These are phyloP conservation scores for Silene conica DNA, from an alignment of 148 eudicot genomes.

Conservation along the genomic window DNA sequence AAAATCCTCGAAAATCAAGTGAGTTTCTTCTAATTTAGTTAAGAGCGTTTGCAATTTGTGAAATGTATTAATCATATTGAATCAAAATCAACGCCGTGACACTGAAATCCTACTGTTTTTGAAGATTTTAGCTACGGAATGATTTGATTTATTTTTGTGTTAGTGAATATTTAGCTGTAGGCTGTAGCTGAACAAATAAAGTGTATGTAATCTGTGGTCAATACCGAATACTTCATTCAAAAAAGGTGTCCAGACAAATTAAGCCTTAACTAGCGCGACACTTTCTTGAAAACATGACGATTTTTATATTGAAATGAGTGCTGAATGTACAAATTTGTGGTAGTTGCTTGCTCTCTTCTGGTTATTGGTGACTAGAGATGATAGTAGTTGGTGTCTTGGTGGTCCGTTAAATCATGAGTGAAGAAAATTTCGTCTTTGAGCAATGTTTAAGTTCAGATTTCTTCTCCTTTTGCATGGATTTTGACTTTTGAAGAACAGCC, in stretches of 20 bases:
- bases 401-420: too few species aligned
- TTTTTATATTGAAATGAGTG: not conserved
- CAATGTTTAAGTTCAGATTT: not conserved
- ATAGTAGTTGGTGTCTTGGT: too few species aligned
- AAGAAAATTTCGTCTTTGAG: not conserved
- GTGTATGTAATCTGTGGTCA: not conserved
- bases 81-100: not conserved
- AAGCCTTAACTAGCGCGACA: not conserved
- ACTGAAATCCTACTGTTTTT: not conserved
- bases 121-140: too few species aligned
- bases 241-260: not conserved
- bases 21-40: constrained; percentile 24
- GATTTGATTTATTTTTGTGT: too few species aligned
- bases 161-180: too few species aligned
- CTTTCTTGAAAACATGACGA: not conserved
- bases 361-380: not conserved
- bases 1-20: constrained; percentile 90
- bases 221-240: not conserved
- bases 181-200: too few species aligned
- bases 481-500: constrained; percentile 52
- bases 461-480: not conserved
- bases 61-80: not conserved
- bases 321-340: not conserved
- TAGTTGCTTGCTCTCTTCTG: not conserved
- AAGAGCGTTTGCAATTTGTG: not conserved